These are phyloP conservation scores for Filosporella fistucella DNA, from an alignment of 495 filamentous ascomycete species.

Conservation along the genomic window DNA sequence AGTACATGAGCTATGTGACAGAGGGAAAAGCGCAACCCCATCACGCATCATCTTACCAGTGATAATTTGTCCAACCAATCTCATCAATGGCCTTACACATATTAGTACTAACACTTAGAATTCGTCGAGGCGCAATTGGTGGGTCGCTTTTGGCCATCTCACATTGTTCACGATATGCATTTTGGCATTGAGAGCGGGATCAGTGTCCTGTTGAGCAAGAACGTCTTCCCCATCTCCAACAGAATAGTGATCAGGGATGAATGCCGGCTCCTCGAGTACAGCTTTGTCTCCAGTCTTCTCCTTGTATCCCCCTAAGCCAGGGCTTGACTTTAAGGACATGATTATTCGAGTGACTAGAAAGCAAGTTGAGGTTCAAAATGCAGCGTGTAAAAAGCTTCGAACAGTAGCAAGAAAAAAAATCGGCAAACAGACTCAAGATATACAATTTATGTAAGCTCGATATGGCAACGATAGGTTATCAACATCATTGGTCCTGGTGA, in stretches of 20 bases:
- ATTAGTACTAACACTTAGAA: constrained; percentile 2
- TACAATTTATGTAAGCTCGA: too few relatives aligned
- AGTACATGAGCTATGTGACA: too few relatives aligned
- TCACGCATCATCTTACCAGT: too few relatives aligned
- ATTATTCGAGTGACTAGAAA: neutral
- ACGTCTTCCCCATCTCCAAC: constrained; percentile 39
- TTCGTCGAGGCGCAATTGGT: too few relatives aligned
- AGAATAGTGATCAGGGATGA: constrained; percentile 12
- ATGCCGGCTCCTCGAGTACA: constrained; percentile 2
- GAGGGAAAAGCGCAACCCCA: too few relatives aligned
- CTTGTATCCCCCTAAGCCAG: neutral
- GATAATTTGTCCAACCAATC: constrained; percentile 65
- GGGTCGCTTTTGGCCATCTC: constrained; percentile 22
- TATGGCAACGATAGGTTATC: too few relatives aligned
- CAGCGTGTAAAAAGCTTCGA: too few relatives aligned
- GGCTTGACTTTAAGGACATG: constrained; percentile 10
- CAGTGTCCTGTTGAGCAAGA: constrained; percentile 42
- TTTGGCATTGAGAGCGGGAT: constrained; percentile 62
- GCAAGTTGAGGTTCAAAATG: too few relatives aligned
- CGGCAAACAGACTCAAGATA: too few relatives aligned
- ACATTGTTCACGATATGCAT: constrained; percentile 70
- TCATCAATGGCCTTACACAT: constrained; percentile 59
- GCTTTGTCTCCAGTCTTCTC: constrained; percentile 14
- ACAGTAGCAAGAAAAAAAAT: too few relatives aligned
- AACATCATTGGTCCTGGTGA: too few relatives aligned